These are phyloP conservation scores for Beverwykella pulmonaria DNA, from an alignment of 495 filamentous ascomycete genomes.

Conservation along the genomic window DNA sequence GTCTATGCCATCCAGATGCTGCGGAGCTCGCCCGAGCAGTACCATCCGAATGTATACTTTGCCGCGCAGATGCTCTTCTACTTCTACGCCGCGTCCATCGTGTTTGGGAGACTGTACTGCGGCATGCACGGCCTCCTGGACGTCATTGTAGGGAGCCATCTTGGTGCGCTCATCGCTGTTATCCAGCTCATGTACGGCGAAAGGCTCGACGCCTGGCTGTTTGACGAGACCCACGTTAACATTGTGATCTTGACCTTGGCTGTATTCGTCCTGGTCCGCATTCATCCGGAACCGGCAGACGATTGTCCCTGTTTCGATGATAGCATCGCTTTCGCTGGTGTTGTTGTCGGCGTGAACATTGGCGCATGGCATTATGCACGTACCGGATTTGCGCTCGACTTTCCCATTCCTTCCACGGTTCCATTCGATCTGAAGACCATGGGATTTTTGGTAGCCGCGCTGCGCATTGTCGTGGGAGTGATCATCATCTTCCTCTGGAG, in stretches of 20 bases:
- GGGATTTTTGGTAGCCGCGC: slow-evolving; percentile 61
- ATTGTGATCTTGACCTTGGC: slow-evolving; percentile 63
- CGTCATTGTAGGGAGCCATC: slow-evolving; percentile 72
- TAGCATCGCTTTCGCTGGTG: slow-evolving; percentile 88
- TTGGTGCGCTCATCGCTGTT: slow-evolving; percentile 70
- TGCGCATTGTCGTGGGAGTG: slow-evolving; percentile 77
- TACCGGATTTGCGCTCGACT: slow-evolving; percentile 55
- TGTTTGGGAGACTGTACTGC: slow-evolving; percentile 89
- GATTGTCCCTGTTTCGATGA: slow-evolving; percentile 98
- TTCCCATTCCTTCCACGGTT: slow-evolving; percentile 62
- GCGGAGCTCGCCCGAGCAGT: slow-evolving; percentile 55
- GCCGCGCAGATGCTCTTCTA: slow-evolving; percentile 68
- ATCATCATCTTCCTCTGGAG: slow-evolving; percentile 85
- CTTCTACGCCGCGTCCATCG: slow-evolving; percentile 85
- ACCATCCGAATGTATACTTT: slow-evolving; percentile 52
- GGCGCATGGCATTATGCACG: slow-evolving; percentile 79
- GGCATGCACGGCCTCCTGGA: slow-evolving; percentile 99
- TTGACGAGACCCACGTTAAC: slow-evolving; percentile 57
- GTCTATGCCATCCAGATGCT: slow-evolving; percentile 77
- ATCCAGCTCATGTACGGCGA: slow-evolving; percentile 73
- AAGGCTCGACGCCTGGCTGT: slow-evolving; percentile 66
- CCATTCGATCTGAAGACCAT: slow-evolving; percentile 65
- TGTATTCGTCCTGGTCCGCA: slow-evolving; percentile 74
- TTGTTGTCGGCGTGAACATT: slow-evolving; percentile 76
- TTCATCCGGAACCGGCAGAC: slow-evolving; percentile 95